Evolutionary conservation across 2,329 filamentous ascomycete genomes (phyloP).

Genomic region (Fusarium sp.): DNA sequence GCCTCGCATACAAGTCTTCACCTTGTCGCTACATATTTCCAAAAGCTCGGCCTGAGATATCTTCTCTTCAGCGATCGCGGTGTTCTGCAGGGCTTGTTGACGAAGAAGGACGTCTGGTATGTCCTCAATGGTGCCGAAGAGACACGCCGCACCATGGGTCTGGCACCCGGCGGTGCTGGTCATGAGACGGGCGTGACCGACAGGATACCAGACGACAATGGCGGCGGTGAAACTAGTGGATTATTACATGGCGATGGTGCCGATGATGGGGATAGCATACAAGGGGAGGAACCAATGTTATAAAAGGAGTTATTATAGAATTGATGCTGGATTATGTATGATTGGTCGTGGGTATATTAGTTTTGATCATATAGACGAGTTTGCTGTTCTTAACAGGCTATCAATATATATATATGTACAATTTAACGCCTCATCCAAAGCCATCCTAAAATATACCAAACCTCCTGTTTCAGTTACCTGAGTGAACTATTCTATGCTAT

Average conservation of each 20-base stretch:
- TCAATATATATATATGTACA: background rate
- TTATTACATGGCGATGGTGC: conserved; percentile 54
- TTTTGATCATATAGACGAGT: conserved; percentile 7
- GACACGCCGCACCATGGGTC: conserved; percentile 58
- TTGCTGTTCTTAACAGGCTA: background rate
- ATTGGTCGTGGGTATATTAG: conserved; percentile 3
- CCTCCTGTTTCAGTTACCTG: background rate
- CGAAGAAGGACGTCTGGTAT: conserved; percentile 98
- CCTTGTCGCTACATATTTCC: conserved; percentile 92
- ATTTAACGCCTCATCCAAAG: background rate
- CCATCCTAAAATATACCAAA: background rate
- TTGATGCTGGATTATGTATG: conserved; percentile 8
- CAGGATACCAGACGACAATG: conserved; percentile 46
- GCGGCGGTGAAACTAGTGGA: conserved; percentile 56
- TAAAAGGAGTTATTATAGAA: conserved; percentile 24
- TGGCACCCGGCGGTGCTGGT: conserved; percentile 30
- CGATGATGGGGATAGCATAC: conserved; percentile 50
- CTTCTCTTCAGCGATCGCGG: conserved; percentile 88
- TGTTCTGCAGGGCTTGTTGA: conserved; percentile 84
- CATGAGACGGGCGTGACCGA: conserved; percentile 52
- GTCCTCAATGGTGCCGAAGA: conserved; percentile 84
- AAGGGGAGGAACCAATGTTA: conserved; percentile 42
- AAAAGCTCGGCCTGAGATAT: conserved; percentile 91
- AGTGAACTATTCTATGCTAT: background rate
- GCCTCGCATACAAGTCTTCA: conserved; percentile 81